These are phyloP conservation scores for Nicotiana rustica DNA, from an alignment of 305 asterid genomes.

Conservation along the genomic window DNA sequence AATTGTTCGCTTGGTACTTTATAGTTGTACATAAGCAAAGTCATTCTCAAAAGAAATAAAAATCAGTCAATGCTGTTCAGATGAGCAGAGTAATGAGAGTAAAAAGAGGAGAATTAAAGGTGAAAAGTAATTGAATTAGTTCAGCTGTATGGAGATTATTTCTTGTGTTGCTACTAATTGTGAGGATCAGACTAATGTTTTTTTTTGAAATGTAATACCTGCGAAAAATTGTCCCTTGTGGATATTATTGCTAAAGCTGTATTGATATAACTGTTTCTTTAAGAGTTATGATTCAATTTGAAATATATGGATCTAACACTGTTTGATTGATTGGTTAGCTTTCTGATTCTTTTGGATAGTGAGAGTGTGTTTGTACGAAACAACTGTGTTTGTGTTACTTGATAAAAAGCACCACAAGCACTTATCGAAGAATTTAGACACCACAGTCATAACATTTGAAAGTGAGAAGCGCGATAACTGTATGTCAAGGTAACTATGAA, in stretches of 20 bases:
- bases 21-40: too few species aligned
- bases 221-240: background rate
- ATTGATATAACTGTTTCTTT: background rate
- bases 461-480: constrained; percentile 5
- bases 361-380: background rate
- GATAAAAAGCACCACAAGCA: background rate
- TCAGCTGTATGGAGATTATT: background rate
- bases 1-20: too few species aligned
- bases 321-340: background rate
- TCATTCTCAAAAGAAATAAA: too few species aligned
- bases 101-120: constrained; percentile 46
- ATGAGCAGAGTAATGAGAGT: constrained; percentile 37
- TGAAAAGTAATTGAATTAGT: constrained; percentile 12
- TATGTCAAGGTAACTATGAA: background rate
- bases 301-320: background rate
- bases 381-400: background rate
- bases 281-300: background rate
- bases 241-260: constrained; percentile 22
- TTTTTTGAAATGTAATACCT: background rate
- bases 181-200: background rate
- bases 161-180: background rate
- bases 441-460: background rate
- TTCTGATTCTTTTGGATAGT: background rate
- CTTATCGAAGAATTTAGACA: background rate
- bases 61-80: constrained; percentile 16